Conservation (phyloP, 495 filamentous ascomycete species). For the Aspergillus ellipticus region DNA sequence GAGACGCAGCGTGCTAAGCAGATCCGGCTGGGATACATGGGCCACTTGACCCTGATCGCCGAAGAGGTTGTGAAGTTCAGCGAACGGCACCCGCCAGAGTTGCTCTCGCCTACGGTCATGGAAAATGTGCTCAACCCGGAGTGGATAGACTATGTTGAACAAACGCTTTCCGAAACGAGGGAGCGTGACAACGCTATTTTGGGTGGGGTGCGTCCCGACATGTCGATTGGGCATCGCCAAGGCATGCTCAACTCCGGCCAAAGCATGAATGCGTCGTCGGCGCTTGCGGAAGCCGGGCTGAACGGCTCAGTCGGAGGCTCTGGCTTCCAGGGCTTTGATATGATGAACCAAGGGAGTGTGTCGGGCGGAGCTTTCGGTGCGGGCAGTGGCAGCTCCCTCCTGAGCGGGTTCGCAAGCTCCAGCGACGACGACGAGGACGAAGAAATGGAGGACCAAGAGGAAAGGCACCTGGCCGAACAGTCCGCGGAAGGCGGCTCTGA, state of each 20-base stretch:
- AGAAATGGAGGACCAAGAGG: conserved; percentile 85
- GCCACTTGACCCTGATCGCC: conserved; percentile 92
- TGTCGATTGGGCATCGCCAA: conserved; percentile 66
- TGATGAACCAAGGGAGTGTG: conserved; percentile 61
- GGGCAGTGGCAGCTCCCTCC: conserved; percentile 60
- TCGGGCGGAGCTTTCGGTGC: conserved; percentile 61
- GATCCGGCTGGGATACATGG: conserved; percentile 97
- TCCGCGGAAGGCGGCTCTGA: conserved; percentile 48
- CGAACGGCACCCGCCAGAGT: conserved; percentile 84
- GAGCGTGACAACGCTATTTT: conserved; percentile 98
- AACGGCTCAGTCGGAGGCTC: conserved; percentile 50
- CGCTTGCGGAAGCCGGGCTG: conserved; percentile 73
- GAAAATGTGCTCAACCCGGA: conserved; percentile 81
- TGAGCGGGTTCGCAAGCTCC: conserved; percentile 92
- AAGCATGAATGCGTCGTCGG: conserved; percentile 59
- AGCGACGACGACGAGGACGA: conserved; percentile 98
- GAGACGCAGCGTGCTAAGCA: conserved; percentile 73
- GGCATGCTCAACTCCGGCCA: conserved; percentile 59
- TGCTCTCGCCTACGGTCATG: conserved; percentile 77
- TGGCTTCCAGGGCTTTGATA: conserved; percentile 72
- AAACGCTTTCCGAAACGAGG: conserved; percentile 85
- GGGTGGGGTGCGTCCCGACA: conserved; percentile 91
- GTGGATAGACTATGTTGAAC: conserved; percentile 96
- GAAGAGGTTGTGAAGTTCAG: conserved; percentile 99
- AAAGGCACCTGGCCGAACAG: conserved; percentile 38